Evolutionary conservation across 805 yeast genomes (phyloP).

Genomic region (Candida germanica): DNA sequence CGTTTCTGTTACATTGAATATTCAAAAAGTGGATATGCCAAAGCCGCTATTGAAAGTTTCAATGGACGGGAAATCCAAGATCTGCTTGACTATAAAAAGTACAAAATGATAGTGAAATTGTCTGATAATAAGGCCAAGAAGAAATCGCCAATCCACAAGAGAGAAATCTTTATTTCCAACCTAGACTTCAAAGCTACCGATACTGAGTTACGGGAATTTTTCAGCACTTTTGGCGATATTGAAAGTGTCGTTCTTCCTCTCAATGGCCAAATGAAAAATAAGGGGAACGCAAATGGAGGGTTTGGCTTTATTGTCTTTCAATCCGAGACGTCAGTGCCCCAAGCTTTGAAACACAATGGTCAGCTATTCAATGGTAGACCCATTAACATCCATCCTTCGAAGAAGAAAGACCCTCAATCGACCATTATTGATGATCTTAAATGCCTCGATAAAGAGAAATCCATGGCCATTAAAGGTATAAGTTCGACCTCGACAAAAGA

Average conservation of each 20-base stretch:
- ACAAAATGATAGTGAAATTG: constrained; percentile 51
- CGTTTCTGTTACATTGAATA: constrained; percentile 75
- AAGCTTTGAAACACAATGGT: constrained; percentile 44
- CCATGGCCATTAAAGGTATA: constrained; percentile 8
- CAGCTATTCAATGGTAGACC: constrained; percentile 43
- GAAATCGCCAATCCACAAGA: constrained; percentile 8
- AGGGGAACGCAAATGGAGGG: constrained; percentile 49
- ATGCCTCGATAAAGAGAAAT: constrained; percentile 15
- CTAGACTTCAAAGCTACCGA: constrained; percentile 47
- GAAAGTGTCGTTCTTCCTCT: constrained; percentile 52
- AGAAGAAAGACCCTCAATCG: constrained; percentile 4
- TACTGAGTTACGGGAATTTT: constrained; percentile 35
- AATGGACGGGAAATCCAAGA: constrained; percentile 38
- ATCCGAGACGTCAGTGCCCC: constrained; percentile 41
- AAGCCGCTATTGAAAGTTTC: constrained; percentile 37
- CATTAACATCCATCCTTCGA: constrained; percentile 40
- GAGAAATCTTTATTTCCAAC: constrained; percentile 23
- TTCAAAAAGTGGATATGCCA: constrained; percentile 40
- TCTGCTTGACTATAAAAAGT: constrained; percentile 19
- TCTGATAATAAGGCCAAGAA: constrained; percentile 45
- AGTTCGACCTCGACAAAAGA: constrained; percentile 13
- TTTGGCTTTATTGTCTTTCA: constrained; percentile 61
- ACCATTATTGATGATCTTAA: constrained; percentile 4
- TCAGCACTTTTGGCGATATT: constrained; percentile 50
- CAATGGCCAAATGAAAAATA: constrained; percentile 25